These are phyloP conservation scores for Staphylotrichum longicolle DNA, from an alignment of 495 filamentous ascomycete species.

Conservation along the genomic window DNA sequence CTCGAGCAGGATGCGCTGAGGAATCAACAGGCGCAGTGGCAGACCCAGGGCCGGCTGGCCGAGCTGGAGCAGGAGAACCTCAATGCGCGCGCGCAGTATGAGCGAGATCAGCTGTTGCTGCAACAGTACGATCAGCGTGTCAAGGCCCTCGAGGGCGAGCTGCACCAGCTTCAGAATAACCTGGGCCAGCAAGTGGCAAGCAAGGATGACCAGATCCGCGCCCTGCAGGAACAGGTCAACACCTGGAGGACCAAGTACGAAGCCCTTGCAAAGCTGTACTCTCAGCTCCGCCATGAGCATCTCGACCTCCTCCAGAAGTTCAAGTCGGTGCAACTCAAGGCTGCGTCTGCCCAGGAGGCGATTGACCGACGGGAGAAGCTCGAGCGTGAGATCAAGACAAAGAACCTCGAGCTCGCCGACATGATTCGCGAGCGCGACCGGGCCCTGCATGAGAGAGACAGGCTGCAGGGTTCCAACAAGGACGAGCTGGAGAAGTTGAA, in stretches of 20 bases:
- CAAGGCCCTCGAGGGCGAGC: constrained; percentile 86
- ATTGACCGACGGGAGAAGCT: constrained; percentile 93
- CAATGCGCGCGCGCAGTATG: constrained; percentile 90
- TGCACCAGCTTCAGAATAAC: constrained; percentile 76
- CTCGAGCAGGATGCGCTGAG: constrained; percentile 86
- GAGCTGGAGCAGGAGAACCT: constrained; percentile 94
- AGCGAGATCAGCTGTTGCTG: constrained; percentile 93
- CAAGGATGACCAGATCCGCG: constrained; percentile 89
- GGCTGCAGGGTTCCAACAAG: constrained; percentile 76
- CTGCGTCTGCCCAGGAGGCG: constrained; percentile 92
- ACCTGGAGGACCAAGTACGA: constrained; percentile 98
- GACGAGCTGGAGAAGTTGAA: constrained; percentile 95
- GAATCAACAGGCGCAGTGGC: constrained; percentile 81
- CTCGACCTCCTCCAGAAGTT: constrained; percentile 91
- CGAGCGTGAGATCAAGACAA: constrained; percentile 95
- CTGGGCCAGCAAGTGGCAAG: constrained; percentile 80
- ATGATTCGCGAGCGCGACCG: constrained; percentile 98
- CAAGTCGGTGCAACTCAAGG: constrained; percentile 93
- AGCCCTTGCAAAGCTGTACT: constrained; percentile 92
- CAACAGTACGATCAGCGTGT: constrained; percentile 94
- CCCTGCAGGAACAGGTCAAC: constrained; percentile 91
- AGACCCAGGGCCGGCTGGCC: constrained; percentile 88
- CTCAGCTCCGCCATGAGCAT: constrained; percentile 92
- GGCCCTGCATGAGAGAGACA: constrained; percentile 89
- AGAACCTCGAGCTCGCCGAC: constrained; percentile 95